Evolutionary conservation across 2,329 filamentous ascomycete genomes (phyloP), one percentile per base, ranked within the genome.

Genomic region (Hypoxylon rubiginosum): DNA sequence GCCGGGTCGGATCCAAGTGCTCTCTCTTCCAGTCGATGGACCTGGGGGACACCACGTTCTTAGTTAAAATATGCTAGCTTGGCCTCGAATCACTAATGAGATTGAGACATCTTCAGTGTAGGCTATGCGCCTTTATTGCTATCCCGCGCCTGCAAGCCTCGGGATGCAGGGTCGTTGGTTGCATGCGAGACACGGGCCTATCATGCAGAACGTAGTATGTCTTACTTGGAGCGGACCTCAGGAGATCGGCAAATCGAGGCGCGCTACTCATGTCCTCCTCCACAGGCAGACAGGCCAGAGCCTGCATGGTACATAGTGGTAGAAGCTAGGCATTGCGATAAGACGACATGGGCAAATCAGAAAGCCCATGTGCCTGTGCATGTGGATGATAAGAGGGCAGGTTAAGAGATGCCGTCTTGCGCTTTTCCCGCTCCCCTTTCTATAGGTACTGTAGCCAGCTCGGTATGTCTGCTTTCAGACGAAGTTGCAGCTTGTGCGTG

Each of bases 311-410:
- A 17, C 2, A 11, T n/a, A 34, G 32, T 10, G 36, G n/a, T n/a
- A n/a, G n/a, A 39, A 17, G 36, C 13, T 39, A 39, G 36, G 36
- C 13, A 39, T 26, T 56, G 57, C 67, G 67, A 69, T 69, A 69
- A 65, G 62, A 55, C 46, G 24, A 41, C 45, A 59, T 55, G 58
- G 56, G 45, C 64, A 58, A 69, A 69, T 69, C 64, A 67, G 64
- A 58, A 67, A 53, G 43, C 61, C 64, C 62, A 69, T 69, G 67
- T 69, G 64, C 64, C 64, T 65, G 55, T 65, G 19, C 57, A 26
- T 49, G 48, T 41, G 48, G 49, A 48, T 24, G 54, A 54, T 52
- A 62, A 54, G 45, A 41, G 54, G 45, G 30, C 26, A 11, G 34
- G 19, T 41, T 4, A 48, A 36, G 56, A 48, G 30, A 54, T 48